These are phyloP conservation scores for Murraya paniculata DNA, from an alignment of 345 rosid genomes.

Conservation along the genomic window DNA sequence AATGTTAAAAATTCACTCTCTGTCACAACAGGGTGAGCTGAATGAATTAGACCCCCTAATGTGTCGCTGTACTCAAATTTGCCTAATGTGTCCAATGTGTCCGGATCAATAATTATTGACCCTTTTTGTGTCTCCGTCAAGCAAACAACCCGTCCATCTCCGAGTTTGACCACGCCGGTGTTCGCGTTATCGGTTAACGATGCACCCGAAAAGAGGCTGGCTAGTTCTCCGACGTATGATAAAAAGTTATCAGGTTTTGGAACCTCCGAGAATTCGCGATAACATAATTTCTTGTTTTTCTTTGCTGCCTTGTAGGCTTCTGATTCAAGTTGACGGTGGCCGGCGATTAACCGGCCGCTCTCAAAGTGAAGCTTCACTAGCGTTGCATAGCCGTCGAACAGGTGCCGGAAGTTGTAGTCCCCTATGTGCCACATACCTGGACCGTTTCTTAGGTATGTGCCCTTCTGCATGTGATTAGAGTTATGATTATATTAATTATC, in stretches of 20 bases:
- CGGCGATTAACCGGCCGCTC: constrained; percentile 57
- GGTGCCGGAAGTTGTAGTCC: constrained; percentile 85
- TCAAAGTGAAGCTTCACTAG: constrained; percentile 68
- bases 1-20: constrained; percentile 71
- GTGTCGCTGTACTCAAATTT: constrained; percentile 69
- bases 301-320: constrained; percentile 85
- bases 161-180: constrained; percentile 80
- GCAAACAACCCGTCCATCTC: constrained; percentile 90
- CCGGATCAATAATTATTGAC: constrained; percentile 64
- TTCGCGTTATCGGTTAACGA: constrained; percentile 91
- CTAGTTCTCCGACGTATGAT: constrained; percentile 63
- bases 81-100: constrained; percentile 65
- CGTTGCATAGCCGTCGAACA: constrained; percentile 91
- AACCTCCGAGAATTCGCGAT: constrained; percentile 88
- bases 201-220: constrained; percentile 77
- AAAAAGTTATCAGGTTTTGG: constrained; percentile 63
- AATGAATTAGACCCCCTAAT: constrained; percentile 72
- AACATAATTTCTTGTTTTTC: constrained; percentile 63
- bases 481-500: not conserved
- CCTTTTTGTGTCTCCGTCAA: constrained; percentile 94
- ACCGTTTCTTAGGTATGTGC: constrained; percentile 91
- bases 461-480: constrained; percentile 58
- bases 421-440: constrained; percentile 90
- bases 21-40: constrained; percentile 91
- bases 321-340: constrained; percentile 86